phyloP scores from a whole-genome alignment of 495 filamentous ascomycete genomes.

The Lasiosphaeria ovina region DNA sequence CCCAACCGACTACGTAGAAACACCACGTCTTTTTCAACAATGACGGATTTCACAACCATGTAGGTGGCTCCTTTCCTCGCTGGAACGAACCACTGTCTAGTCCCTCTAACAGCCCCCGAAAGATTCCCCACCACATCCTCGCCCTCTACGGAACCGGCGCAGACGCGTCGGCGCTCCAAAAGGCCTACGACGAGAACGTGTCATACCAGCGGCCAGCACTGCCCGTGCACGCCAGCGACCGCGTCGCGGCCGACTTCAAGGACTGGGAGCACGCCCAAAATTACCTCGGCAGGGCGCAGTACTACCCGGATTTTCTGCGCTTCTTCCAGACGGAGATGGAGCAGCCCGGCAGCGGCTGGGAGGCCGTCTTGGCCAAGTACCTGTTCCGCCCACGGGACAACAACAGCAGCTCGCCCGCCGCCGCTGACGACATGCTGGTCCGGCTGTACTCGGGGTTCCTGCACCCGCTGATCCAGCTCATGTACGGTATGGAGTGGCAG shows the following conservation, averaged over 20 bases:
- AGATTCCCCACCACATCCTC: slow-evolving; percentile 74
- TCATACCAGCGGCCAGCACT: slow-evolving; percentile 57
- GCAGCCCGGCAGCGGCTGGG: slow-evolving; percentile 57
- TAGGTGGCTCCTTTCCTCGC: slow-evolving; percentile 28
- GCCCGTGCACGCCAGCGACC: slow-evolving; percentile 37
- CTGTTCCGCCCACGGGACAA: slow-evolving; percentile 49
- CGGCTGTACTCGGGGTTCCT: slow-evolving; percentile 56
- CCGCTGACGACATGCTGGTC: slow-evolving; percentile 18
- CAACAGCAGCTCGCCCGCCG: slow-evolving; percentile 43
- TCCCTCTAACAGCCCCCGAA: slow-evolving; percentile 17
- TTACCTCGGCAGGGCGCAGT: slow-evolving; percentile 45
- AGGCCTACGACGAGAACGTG: slow-evolving; percentile 57
- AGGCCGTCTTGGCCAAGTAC: slow-evolving; percentile 59
- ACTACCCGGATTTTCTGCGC: slow-evolving; percentile 66
- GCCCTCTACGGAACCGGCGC: slow-evolving; percentile 76
- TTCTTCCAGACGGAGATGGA: slow-evolving; percentile 76
- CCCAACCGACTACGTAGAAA: slow-evolving; percentile 29
- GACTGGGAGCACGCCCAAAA: slow-evolving; percentile 49
- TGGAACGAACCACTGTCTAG: slow-evolving; percentile 19
- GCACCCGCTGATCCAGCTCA: slow-evolving; percentile 82
- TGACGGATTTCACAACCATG: slow-evolving; percentile 63
- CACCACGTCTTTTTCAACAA: slow-evolving; percentile 80
- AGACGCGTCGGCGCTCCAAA: slow-evolving; percentile 51
- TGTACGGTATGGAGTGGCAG: slow-evolving; percentile 76
- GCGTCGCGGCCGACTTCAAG: slow-evolving; percentile 50